Percentiles rank a stretch among this genome's conserved stretches.
These are phyloP conservation scores for Cornus suecica DNA, from an alignment of 148 eudicot species.

Conservation along the genomic window DNA sequence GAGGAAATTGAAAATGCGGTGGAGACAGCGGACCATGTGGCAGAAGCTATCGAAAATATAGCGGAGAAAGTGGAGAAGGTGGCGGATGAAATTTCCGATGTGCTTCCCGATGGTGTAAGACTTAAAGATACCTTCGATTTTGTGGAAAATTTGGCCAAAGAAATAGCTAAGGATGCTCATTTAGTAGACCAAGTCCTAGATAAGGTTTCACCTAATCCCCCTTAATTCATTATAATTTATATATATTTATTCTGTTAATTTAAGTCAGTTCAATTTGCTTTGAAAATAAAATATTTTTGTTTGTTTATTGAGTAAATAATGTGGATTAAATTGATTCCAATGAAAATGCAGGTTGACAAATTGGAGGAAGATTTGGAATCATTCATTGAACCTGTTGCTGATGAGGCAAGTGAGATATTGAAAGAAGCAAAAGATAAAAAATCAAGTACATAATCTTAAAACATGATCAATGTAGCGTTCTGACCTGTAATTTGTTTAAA, in stretches of 20 bases:
- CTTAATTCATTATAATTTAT: background rate
- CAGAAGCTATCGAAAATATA: constrained; percentile 35
- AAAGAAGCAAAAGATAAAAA: constrained; percentile 11
- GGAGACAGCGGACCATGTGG: constrained; percentile 24
- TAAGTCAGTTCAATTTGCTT: background rate
- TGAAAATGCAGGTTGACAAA: constrained; percentile 32
- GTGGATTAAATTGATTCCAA: background rate
- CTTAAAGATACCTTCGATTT: constrained; percentile 8
- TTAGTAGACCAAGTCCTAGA: constrained; percentile 27
- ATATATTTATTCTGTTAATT: background rate
- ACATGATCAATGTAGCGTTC: background rate
- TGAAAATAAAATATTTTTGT: too few relatives aligned
- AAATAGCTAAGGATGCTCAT: constrained; percentile 31
- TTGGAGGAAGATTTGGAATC: constrained; percentile 21
- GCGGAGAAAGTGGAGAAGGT: constrained; percentile 38
- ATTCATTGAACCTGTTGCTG: background rate
- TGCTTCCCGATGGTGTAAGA: constrained; percentile 28
- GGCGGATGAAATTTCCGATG: constrained; percentile 30
- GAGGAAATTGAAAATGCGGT: constrained; percentile 28
- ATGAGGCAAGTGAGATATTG: background rate
- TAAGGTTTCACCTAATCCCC: constrained; percentile 23
- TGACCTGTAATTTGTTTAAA: background rate
- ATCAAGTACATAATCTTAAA: background rate
- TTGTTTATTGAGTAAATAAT: background rate
- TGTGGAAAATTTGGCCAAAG: constrained; percentile 25